Conservation (phyloP, 2,329 filamentous ascomycete genomes). For the Colletotrichum sidae region DNA sequence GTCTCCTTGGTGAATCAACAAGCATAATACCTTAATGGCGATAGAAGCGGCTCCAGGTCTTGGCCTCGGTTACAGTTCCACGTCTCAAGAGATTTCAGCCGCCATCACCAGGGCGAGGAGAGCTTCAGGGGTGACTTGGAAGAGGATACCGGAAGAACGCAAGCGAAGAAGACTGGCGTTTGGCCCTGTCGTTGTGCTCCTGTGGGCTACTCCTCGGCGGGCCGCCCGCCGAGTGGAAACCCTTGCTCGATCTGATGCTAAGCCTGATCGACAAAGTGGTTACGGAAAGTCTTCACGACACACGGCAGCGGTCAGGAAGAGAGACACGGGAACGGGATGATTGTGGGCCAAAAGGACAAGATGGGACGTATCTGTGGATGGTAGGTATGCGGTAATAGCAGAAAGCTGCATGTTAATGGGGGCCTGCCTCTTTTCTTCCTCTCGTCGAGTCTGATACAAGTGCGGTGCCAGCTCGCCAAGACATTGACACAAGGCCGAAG, state of each 20-base stretch:
- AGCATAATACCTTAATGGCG: constrained; percentile 26
- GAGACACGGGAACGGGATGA: not conserved
- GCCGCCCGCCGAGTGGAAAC: not conserved
- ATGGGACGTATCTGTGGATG: too few relatives aligned
- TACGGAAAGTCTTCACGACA: constrained; percentile 33
- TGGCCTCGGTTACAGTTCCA: constrained; percentile 34
- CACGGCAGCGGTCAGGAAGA: not conserved
- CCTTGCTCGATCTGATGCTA: constrained; percentile 30
- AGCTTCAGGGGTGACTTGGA: not conserved
- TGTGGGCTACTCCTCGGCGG: too few relatives aligned
- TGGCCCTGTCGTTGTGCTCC: too few relatives aligned
- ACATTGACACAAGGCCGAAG: constrained; percentile 5
- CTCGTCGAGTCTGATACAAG: constrained; percentile 15
- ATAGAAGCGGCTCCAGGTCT: constrained; percentile 2
- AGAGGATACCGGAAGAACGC: too few relatives aligned
- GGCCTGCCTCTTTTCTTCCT: too few relatives aligned
- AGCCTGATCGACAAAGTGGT: constrained; percentile 26
- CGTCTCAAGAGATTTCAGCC: constrained; percentile 6
- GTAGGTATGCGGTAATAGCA: not conserved
- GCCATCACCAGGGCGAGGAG: constrained; percentile 1
- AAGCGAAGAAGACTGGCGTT: too few relatives aligned
- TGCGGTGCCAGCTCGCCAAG: constrained; percentile 28
- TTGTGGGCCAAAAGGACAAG: too few relatives aligned
- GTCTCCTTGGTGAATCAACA: not conserved
- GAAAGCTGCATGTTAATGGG: not conserved